Evolutionary conservation across 345 rosid species (phyloP).

Genomic region (Lepidium sativum): DNA sequence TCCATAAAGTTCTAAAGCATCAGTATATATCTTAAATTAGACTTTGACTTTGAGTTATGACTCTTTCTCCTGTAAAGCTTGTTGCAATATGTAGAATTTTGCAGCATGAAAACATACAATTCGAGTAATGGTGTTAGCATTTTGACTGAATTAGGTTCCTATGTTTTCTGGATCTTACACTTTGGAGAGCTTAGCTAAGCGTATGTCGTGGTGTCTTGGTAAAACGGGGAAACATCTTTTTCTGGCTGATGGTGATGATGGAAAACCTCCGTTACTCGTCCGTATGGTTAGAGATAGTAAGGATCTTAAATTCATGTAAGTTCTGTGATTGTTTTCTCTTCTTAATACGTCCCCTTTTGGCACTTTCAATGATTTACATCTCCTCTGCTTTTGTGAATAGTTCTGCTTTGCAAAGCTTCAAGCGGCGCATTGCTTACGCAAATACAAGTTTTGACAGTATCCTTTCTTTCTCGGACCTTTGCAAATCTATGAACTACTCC

Average conservation of each 20-base stretch:
- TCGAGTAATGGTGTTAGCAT: not conserved
- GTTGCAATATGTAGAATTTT: not conserved
- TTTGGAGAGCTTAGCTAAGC: slow-evolving; percentile 56
- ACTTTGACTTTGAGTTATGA: not conserved
- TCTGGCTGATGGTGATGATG: slow-evolving; percentile 49
- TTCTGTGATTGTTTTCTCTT: slow-evolving; percentile 2
- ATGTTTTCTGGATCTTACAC: slow-evolving; percentile 51
- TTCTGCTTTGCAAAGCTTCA: slow-evolving; percentile 76
- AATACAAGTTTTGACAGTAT: slow-evolving; percentile 76
- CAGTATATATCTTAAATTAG: not conserved
- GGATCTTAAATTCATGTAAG: slow-evolving; percentile 81
- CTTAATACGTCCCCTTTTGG: not conserved
- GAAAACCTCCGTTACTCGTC: slow-evolving; percentile 70
- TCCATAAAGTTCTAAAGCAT: not conserved
- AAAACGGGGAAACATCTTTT: slow-evolving; percentile 83
- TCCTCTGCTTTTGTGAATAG: slow-evolving; percentile 35
- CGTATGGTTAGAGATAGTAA: slow-evolving; percentile 57
- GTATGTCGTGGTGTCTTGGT: slow-evolving; percentile 56
- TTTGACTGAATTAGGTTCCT: slow-evolving; percentile 49
- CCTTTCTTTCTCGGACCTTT: slow-evolving; percentile 27
- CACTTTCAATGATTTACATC: not conserved
- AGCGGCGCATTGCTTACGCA: slow-evolving; percentile 71
- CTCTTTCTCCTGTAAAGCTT: not conserved
- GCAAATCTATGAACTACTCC: not conserved
- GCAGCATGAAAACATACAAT: not conserved